phyloP scores from a whole-genome alignment of 2,329 filamentous ascomycete genomes.

The Talaromyces piceae region DNA sequence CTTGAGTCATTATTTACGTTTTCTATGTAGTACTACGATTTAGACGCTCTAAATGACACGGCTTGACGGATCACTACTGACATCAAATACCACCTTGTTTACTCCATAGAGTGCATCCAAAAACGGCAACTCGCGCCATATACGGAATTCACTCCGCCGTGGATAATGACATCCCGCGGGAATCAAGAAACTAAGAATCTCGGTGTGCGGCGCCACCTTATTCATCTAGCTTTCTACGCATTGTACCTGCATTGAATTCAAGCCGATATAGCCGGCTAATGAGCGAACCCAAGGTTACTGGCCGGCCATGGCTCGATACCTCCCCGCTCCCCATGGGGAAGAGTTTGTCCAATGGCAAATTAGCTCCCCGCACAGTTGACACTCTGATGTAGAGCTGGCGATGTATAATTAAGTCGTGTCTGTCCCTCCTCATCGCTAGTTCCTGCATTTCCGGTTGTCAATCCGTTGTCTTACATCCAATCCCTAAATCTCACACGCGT shows the following conservation, averaged over 20 bases:
- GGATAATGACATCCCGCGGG: neutral
- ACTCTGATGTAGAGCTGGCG: too few relatives aligned
- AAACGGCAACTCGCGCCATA: neutral
- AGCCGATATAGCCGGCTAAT: neutral
- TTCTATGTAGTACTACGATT: too few relatives aligned
- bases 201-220: neutral
- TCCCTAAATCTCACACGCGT: too few relatives aligned
- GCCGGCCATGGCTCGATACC: neutral
- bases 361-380: too few relatives aligned
- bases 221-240: neutral
- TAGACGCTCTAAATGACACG: too few relatives aligned
- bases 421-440: neutral
- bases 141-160: neutral
- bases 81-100: too few relatives aligned
- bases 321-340: constrained; percentile 1
- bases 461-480: neutral
- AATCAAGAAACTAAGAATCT: neutral
- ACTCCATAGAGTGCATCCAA: neutral
- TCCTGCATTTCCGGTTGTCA: neutral
- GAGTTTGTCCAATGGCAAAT: neutral
- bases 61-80: too few relatives aligned
- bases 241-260: neutral
- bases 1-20: too few relatives aligned
- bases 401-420: too few relatives aligned
- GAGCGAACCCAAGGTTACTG: neutral